Percentiles rank a stretch among this genome's conserved stretches.
Conservation (phyloP, 169 alveolate genomes). For the Plasmodium yoelii region DNA sequence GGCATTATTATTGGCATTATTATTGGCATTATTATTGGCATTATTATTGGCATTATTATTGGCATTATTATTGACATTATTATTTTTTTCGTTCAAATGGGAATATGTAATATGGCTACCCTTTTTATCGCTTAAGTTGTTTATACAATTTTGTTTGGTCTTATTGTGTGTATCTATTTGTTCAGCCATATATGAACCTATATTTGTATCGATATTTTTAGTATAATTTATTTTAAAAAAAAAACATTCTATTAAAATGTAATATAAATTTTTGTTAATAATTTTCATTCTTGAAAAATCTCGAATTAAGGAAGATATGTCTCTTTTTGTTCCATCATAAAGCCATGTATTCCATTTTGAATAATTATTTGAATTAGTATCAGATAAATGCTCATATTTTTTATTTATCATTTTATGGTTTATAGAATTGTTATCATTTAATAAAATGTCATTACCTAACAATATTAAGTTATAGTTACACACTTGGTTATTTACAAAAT, state of each 20-base stretch:
- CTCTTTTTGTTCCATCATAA: constrained; percentile 17
- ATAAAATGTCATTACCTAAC: neutral
- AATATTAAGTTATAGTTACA: neutral
- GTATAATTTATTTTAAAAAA: constrained; percentile 19
- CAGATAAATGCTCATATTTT: neutral
- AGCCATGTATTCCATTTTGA: constrained; percentile 32
- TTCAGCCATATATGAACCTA: too few species aligned
- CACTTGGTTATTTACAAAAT: neutral
- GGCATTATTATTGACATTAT: too few species aligned
- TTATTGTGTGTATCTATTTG: too few species aligned
- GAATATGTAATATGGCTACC: too few species aligned
- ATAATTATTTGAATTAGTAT: neutral
- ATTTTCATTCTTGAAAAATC: constrained; percentile 47
- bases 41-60: too few species aligned
- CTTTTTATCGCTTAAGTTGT: too few species aligned
- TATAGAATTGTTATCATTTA: neutral
- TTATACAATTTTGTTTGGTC: too few species aligned
- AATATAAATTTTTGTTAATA: constrained; percentile 19
- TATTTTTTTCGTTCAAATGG: too few species aligned
- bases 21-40: too few species aligned
- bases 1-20: too few species aligned
- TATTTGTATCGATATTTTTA: neutral
- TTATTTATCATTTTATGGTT: neutral
- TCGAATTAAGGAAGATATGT: constrained; percentile 40
- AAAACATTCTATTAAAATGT: constrained; percentile 23